Conservation (phyloP, 2,329 filamentous ascomycete species). For the Aspergillus sp. region DNA sequence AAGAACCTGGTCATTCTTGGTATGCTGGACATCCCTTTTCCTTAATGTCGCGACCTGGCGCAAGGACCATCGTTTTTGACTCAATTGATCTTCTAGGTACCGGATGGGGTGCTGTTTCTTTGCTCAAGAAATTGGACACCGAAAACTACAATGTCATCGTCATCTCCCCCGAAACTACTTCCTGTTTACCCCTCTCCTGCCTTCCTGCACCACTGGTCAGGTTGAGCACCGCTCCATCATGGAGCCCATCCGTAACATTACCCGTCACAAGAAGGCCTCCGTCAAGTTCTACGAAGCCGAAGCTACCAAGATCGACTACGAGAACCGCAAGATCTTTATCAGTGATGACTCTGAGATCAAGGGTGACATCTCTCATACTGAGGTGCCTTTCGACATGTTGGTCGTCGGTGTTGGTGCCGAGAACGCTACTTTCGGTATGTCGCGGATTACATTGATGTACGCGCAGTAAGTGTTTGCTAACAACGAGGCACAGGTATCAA, state of each 20-base stretch:
- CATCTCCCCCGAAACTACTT: constrained; percentile 99
- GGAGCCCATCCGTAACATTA: constrained; percentile 95
- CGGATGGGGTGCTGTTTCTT: constrained; percentile 92
- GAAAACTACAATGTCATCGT: constrained; percentile 99
- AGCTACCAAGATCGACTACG: constrained; percentile 89
- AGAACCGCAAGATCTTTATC: constrained; percentile 82
- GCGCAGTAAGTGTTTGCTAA: constrained; percentile 4
- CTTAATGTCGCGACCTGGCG: too few species aligned
- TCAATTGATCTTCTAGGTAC: constrained; percentile 59
- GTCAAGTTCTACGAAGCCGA: constrained; percentile 99
- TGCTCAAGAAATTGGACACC: constrained; percentile 97
- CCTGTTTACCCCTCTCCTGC: constrained; percentile 95
- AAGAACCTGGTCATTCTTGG: constrained; percentile 96
- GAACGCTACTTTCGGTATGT: constrained; percentile 88
- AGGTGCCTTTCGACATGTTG: constrained; percentile 96
- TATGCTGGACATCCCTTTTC: constrained; percentile 39
- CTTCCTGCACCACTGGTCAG: constrained; percentile 93
- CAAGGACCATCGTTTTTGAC: constrained; percentile 8
- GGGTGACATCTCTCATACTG: constrained; percentile 73
- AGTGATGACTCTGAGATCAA: constrained; percentile 91
- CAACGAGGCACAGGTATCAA: constrained; percentile 59
- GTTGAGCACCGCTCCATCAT: constrained; percentile 99
- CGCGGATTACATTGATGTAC: not conserved
- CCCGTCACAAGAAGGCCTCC: constrained; percentile 86
- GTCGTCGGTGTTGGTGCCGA: constrained; percentile 96